Percentiles rank a stretch among this genome's conserved stretches.
These are phyloP conservation scores for Brassica napus DNA, from an alignment of 345 rosid species.

Conservation along the genomic window Da-Ae NC_063446.1:53540501-53541000, in stretches of 20 bases:
- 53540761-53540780: slow-evolving; percentile 47
- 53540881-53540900: slow-evolving; percentile 63
- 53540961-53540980: slow-evolving; percentile 69
- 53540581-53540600: slow-evolving; percentile 38
- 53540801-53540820: slow-evolving; percentile 40
- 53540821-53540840: slow-evolving; percentile 32
- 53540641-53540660: slow-evolving; percentile 29
- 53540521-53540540: background rate
- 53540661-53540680: slow-evolving; percentile 65
- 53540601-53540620: slow-evolving; percentile 44
- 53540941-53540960: slow-evolving; percentile 63
- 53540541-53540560: background rate
- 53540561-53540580: background rate
- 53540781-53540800: slow-evolving; percentile 62
- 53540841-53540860: slow-evolving; percentile 55
- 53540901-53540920: slow-evolving; percentile 90
- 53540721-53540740: slow-evolving; percentile 59
- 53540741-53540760: slow-evolving; percentile 60
- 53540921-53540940: slow-evolving; percentile 73
- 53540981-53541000: slow-evolving; percentile 48
- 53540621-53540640: slow-evolving; percentile 31
- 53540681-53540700: slow-evolving; percentile 73
- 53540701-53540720: slow-evolving; percentile 62
- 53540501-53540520: slow-evolving; percentile 4
- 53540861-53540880: slow-evolving; percentile 50